phyloP scores from a whole-genome alignment of 306 rosid genomes.

The Dalbergia cultrata region DNA sequence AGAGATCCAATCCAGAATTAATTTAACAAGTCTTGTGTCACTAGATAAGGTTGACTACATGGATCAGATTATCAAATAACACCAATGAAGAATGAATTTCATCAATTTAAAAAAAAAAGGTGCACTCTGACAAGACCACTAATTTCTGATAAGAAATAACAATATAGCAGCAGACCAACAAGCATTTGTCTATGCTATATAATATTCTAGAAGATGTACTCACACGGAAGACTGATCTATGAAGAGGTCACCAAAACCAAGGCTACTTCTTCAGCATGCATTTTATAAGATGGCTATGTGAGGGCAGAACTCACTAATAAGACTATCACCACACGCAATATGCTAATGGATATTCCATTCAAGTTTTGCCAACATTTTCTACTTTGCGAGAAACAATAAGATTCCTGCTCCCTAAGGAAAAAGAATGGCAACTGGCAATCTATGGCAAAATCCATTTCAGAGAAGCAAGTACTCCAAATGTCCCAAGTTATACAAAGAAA shows the following conservation, averaged over 20 bases:
- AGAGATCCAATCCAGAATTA: slow-evolving; percentile 40
- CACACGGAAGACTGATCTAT: neutral
- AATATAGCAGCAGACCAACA: slow-evolving; percentile 10
- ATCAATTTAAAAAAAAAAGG: neutral
- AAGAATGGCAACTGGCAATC: neutral
- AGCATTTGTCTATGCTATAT: slow-evolving; percentile 1
- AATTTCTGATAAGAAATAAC: slow-evolving; percentile 10
- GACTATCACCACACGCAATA: neutral
- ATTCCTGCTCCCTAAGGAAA: neutral
- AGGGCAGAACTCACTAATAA: neutral
- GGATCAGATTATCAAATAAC: too few relatives aligned
- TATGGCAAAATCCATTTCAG: slow-evolving; percentile 8
- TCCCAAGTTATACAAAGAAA: slow-evolving; percentile 19
- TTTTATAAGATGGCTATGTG: neutral
- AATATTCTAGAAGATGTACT: slow-evolving; percentile 7
- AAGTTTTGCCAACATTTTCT: neutral
- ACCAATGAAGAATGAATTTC: slow-evolving; percentile 28
- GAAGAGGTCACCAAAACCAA: slow-evolving; percentile 19
- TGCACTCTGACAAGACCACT: neutral
- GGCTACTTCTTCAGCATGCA: slow-evolving; percentile 19
- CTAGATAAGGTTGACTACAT: too few relatives aligned
- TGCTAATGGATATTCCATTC: slow-evolving; percentile 6
- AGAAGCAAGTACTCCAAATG: neutral
- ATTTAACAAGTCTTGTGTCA: neutral
- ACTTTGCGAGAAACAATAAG: neutral